Evolutionary conservation across 1,139 yeast genomes (phyloP).

Genomic region (Pichia sp.): DNA sequence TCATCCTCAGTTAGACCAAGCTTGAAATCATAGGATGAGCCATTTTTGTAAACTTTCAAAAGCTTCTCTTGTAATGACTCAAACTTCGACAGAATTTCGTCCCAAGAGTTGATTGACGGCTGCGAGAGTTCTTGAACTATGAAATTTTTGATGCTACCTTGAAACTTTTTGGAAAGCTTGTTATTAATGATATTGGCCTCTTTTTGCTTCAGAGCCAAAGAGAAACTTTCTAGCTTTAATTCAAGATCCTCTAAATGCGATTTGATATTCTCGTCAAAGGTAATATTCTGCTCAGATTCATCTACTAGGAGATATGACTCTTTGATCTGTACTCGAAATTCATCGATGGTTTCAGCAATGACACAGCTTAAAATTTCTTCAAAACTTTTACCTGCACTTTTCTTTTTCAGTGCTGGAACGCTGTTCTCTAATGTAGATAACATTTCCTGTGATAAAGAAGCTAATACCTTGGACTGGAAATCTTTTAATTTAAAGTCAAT

Average conservation of each 20-base stretch:
- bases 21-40: conserved; percentile 45
- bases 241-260: conserved; percentile 10
- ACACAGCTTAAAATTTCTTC: conserved; percentile 1
- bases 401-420: conserved; percentile 4
- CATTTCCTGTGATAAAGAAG: conserved; percentile 25
- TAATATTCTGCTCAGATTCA: neutral
- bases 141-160: conserved; percentile 33
- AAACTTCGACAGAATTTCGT: conserved; percentile 44
- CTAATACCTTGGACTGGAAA: conserved; percentile 6
- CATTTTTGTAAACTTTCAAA: conserved; percentile 16
- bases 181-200: conserved; percentile 38
- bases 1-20: conserved; percentile 46
- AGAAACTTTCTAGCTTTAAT: conserved; percentile 25
- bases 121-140: conserved; percentile 34
- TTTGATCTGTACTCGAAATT: neutral
- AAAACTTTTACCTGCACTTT: neutral
- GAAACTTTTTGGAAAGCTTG: conserved; percentile 36
- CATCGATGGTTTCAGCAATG: neutral
- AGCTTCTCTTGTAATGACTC: conserved; percentile 28
- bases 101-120: conserved; percentile 58
- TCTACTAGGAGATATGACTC: conserved; percentile 2
- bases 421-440: conserved; percentile 18
- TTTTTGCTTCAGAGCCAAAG: conserved; percentile 29
- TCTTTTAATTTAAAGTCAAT: conserved; percentile 39
- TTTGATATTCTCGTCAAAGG: neutral